These are phyloP conservation scores for Amaranthus hypochondriacus DNA, from an alignment of 148 eudicot species.

Conservation along the genomic window DNA sequence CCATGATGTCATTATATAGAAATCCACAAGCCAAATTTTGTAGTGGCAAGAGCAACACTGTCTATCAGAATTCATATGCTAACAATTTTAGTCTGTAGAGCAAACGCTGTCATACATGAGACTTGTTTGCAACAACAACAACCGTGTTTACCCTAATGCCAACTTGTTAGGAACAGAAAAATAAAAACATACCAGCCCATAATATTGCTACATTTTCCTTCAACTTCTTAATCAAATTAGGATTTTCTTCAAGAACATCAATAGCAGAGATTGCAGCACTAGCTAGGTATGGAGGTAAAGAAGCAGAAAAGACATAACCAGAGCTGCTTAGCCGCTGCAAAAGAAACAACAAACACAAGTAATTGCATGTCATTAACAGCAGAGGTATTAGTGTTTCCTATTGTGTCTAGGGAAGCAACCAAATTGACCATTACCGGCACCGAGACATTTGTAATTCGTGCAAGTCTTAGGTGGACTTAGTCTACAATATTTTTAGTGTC, in stretches of 20 bases:
- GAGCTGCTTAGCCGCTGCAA: conserved; percentile 94
- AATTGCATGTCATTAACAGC: background rate
- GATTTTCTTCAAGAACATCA: conserved; percentile 78
- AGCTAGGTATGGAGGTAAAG: conserved; percentile 96
- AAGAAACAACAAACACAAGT: background rate
- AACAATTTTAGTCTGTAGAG: too few relatives aligned
- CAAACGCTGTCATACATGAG: background rate
- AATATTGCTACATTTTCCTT: conserved; percentile 57
- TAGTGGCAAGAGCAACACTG: background rate
- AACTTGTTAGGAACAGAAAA: conserved; percentile 1
- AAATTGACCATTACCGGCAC: background rate
- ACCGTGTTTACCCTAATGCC: too few relatives aligned
- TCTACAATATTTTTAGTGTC: too few relatives aligned
- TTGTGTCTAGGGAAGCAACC: background rate
- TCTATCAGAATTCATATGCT: too few relatives aligned
- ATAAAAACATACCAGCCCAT: conserved; percentile 68
- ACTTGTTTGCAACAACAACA: background rate
- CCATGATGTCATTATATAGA: background rate
- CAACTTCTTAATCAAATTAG: conserved; percentile 50
- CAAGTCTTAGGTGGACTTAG: too few relatives aligned
- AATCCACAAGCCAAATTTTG: background rate
- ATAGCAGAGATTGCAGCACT: conserved; percentile 92
- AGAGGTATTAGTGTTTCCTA: background rate
- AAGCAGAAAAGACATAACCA: conserved; percentile 96
- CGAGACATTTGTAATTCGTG: too few relatives aligned